A percentile compares a stretch with the other conserved stretches of the same genome.
Evolutionary conservation across 495 filamentous ascomycete species (phyloP).

Genomic region (Lepraria neglecta): DNA sequence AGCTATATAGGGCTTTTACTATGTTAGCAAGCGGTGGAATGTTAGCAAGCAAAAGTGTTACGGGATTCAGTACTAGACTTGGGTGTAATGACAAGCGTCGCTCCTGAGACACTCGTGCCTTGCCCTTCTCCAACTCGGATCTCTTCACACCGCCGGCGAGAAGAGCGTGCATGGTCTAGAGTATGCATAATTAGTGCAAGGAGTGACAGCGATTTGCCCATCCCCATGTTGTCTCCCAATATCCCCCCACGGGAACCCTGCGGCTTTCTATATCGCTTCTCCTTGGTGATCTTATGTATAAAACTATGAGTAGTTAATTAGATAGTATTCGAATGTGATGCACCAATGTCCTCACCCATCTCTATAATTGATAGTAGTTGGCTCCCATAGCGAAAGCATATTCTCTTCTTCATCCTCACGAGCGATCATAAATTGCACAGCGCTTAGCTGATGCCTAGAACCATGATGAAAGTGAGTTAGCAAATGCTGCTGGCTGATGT

Average conservation of each 20-base stretch:
- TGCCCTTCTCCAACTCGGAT: not conserved
- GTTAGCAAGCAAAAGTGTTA: not conserved
- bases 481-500: not conserved
- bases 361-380: slow-evolving; percentile 29
- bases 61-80: slow-evolving; percentile 30
- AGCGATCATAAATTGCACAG: slow-evolving; percentile 33
- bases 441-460: slow-evolving; percentile 34
- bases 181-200: slow-evolving; percentile 33
- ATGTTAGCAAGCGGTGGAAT: not conserved
- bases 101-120: slow-evolving; percentile 25
- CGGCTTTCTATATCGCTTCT: slow-evolving; percentile 18
- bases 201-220: slow-evolving; percentile 42
- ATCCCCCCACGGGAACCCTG: slow-evolving; percentile 34
- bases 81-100: slow-evolving; percentile 42
- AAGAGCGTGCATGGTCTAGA: slow-evolving; percentile 23
- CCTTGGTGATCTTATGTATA: slow-evolving; percentile 31
- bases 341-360: slow-evolving; percentile 19
- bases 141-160: slow-evolving; percentile 3
- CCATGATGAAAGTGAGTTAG: not conserved
- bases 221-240: slow-evolving; percentile 44
- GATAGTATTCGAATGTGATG: not conserved
- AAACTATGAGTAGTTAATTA: slow-evolving; percentile 24
- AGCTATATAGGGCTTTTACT: slow-evolving; percentile 29
- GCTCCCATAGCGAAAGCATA: slow-evolving; percentile 16
- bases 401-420: slow-evolving; percentile 29